Percentiles rank a stretch among this genome's conserved stretches.
Conservation (phyloP, 305 asterid species). For the Vinca major region DNA sequence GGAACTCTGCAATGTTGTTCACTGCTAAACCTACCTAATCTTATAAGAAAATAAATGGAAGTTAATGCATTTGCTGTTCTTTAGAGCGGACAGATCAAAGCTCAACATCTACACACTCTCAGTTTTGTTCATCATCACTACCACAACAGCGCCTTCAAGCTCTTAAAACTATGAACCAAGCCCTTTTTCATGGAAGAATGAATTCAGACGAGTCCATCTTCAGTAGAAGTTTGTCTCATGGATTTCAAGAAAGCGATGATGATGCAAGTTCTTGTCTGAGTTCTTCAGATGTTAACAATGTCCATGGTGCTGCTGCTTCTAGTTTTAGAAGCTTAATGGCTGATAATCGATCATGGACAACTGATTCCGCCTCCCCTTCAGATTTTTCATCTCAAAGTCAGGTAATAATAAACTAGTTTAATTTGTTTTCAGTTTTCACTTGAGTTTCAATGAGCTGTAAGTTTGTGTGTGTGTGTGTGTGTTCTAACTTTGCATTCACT, state of each 20-base stretch:
- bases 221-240: slow-evolving; percentile 15
- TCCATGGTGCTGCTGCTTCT: slow-evolving; percentile 20
- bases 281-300: slow-evolving; percentile 20
- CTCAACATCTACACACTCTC: slow-evolving; percentile 30
- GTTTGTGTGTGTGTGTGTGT: too few species aligned
- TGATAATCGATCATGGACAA: slow-evolving; percentile 18
- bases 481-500: too few species aligned
- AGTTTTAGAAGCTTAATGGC: slow-evolving; percentile 34
- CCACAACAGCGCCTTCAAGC: slow-evolving; percentile 62
- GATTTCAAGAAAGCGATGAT: slow-evolving; percentile 21
- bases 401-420: slow-evolving; percentile 29
- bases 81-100: slow-evolving; percentile 55
- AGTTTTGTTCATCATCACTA: slow-evolving; percentile 44
- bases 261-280: slow-evolving; percentile 14
- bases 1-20: background rate
- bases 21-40: background rate
- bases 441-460: background rate
- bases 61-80: slow-evolving; percentile 12
- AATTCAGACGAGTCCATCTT: slow-evolving; percentile 26
- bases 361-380: slow-evolving; percentile 31
- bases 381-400: slow-evolving; percentile 29
- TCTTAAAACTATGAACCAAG: slow-evolving; percentile 48
- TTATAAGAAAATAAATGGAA: background rate
- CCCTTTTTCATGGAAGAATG: slow-evolving; percentile 41
- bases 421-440: background rate